Evolutionary conservation across 2,329 filamentous ascomycete species (phyloP), one percentile per base, ranked within the genome.

Genomic region (Orbilia ellipsospora): DNA sequence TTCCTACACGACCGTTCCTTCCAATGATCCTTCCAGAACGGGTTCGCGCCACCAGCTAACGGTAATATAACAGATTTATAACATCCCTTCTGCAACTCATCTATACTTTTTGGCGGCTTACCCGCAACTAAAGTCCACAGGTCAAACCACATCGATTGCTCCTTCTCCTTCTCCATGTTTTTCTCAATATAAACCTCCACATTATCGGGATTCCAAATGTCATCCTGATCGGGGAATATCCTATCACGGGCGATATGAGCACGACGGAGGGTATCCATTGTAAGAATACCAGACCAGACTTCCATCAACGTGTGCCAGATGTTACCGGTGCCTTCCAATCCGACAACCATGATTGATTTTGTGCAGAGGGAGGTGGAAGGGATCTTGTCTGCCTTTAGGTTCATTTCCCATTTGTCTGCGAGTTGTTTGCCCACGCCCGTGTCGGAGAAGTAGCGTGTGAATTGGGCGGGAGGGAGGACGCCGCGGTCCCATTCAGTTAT

Each of bases 301-400:
- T 81, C 80, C 78, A 81, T 78, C 23, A 80, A 52, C 55, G 79
- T 79, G 52, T 81, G 80, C 77, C 79, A 81, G 23, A 80, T 55
- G 66, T 81, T 81, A n/a, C 66, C 61, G 57, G 80, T 79, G 28
- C 77, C 77, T 66, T 81, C 80, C 3, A 80, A 72, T 42, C 75
- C 67, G 10, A 79, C 78, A 7, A 81, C 48, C 65, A 81, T 77
- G n/a, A 79, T 78, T 62, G 78, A 78, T 12, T 70, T 67, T 1
- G 55, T 50, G 61, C 69, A 73, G 36, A 23, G 23, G 23, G 65
- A 36, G 55, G 40, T 16, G 54, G 42, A 26, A 44, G 65, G 20
- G 13, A 26, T 42, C 31, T 40, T 64, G 57, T 59, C 78, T 61
- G 28, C 75, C 20, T 78, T 78, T 79, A 7, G 23, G 18, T 28